Evolutionary conservation across 345 rosid species (phyloP).

Genomic region (Citrus unshiu): DNA sequence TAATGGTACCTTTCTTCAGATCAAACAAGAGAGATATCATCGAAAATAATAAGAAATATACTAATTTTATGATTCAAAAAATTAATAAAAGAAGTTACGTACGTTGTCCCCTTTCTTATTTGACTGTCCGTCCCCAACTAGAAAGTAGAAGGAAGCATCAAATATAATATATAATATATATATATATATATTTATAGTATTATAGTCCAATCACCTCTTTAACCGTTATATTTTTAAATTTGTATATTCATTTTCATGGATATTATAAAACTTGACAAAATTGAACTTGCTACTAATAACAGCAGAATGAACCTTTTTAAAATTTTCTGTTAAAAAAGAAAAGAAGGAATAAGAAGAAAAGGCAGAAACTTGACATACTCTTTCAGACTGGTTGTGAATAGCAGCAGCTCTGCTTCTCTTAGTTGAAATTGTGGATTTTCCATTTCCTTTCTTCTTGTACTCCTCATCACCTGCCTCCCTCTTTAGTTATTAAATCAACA

Average conservation of each 20-base stretch:
- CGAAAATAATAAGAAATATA: neutral
- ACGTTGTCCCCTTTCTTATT: neutral
- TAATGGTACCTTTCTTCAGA: neutral
- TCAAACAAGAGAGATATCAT: neutral
- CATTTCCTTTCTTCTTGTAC: conserved; percentile 34
- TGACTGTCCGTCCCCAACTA: neutral
- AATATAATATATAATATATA: too few species aligned
- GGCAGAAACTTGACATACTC: conserved; percentile 41
- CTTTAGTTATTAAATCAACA: conserved; percentile 10
- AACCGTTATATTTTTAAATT: too few species aligned
- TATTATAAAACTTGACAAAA: neutral
- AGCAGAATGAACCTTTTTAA: neutral
- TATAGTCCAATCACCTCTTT: too few species aligned
- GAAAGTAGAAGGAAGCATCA: neutral
- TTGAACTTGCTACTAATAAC: neutral
- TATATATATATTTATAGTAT: too few species aligned
- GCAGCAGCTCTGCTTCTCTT: conserved; percentile 93
- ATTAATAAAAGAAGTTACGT: neutral
- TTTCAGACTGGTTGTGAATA: conserved; percentile 95
- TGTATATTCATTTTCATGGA: neutral
- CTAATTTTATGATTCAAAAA: neutral
- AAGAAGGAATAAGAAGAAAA: neutral
- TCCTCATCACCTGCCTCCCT: conserved; percentile 40
- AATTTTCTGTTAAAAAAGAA: neutral
- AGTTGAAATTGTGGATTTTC: conserved; percentile 68